Base-by-base conservation (phyloP, 2,329 filamentous ascomycete genomes). In the Stemphylium lycopersici region DNA sequence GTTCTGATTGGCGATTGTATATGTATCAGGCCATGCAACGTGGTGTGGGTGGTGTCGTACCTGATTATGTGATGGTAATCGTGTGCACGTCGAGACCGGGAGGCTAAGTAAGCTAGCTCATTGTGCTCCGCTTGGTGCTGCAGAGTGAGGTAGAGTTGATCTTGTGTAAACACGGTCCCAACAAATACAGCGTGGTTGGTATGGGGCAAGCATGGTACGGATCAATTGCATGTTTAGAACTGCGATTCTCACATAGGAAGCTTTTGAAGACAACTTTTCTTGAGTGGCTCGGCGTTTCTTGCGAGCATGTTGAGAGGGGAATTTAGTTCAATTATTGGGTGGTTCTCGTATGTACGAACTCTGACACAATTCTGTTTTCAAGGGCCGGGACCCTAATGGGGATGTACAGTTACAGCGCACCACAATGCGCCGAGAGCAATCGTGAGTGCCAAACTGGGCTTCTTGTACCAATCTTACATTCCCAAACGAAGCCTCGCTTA, bases 21-120 rank as follows among this genome's bases (percentile, higher is more conserved):
- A 18, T 36, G 18, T 44, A 13, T 37, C 44, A 43, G 10, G 24
- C 3, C 16, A 39, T 29, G 45, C 31, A 26, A 31, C 20, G 33
- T 24, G n/a, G 16, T 32, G 11, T 34, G 29, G 39, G 38, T 42
- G 33, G 37, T 52, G 46, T 34, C 43, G 55, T 58, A 58, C 51
- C 48, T 55, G 58, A 52, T 63, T 49, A 57, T 41, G 52, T 61
- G 47, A 55, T 55, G 40, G 22, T 37, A 34, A 46, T 38, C 40
- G 56, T 33, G 40, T 37, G 29, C 42, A 32, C 8, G 33, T 10
- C 3, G 13, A 15, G 48, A 36, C 47, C 26, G 20, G 43, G 26
- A 33, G 50, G 34, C 37, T 56, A 26, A 32, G 32, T 46, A 46
- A 46, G 36, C 53, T 43, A 33, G 20, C 15, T 22, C 22, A 24